Evolutionary conservation across 139 green algal genomes (phyloP).

Genomic region (Picochlorum sp.): DNA sequence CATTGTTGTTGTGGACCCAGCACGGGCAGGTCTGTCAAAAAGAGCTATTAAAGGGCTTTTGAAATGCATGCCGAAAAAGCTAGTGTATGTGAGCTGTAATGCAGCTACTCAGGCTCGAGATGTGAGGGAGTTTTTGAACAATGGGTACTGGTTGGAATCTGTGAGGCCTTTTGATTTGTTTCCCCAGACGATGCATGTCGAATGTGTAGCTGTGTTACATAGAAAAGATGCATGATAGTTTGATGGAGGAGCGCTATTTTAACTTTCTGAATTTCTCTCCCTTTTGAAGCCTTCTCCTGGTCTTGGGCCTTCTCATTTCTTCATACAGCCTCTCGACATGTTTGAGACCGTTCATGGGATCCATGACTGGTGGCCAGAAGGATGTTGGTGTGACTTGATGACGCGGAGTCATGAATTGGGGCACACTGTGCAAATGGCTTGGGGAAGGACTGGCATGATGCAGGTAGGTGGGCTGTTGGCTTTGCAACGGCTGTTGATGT

Average conservation of each 20-base stretch:
- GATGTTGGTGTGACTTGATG: no score
- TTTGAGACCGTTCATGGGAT: no score
- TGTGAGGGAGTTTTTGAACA: constrained; percentile 34
- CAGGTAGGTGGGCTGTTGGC: no score
- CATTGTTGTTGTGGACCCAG: constrained; percentile 67
- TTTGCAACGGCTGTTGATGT: no score
- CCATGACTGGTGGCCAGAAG: no score
- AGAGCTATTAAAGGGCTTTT: constrained; percentile 45
- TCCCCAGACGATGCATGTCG: constrained; percentile 74
- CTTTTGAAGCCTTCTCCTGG: no score
- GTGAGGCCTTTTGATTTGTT: constrained; percentile 74
- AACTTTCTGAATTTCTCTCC: neutral
- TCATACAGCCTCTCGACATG: no score
- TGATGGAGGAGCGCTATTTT: neutral
- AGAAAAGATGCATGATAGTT: neutral
- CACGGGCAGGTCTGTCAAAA: constrained; percentile 52
- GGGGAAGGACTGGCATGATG: no score
- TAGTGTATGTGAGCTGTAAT: constrained; percentile 91
- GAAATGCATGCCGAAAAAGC: constrained; percentile 31
- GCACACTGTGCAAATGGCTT: no score
- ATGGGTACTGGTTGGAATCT: constrained; percentile 42
- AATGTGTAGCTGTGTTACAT: constrained; percentile 63
- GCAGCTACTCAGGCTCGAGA: constrained; percentile 57
- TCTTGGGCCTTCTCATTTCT: no score
- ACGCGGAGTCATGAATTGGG: no score